Percentiles rank a stretch among this genome's conserved stretches.
Evolutionary conservation across 164 flowering plant species (phyloP).

Genomic region (Hamamelis virginiana): DNA sequence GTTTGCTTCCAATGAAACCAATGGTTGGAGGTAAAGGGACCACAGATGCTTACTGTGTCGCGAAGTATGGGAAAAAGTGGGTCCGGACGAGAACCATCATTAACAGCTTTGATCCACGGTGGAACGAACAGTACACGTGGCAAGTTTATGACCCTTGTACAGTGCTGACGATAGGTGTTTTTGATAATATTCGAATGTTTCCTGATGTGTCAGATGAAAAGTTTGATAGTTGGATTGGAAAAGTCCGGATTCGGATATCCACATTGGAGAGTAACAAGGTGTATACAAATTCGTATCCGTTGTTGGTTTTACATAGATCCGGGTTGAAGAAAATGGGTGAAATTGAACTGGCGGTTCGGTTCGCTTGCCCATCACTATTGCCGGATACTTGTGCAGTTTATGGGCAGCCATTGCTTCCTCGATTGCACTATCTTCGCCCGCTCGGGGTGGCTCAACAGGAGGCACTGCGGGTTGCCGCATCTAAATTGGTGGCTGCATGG

Average conservation of each 20-base stretch:
- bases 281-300: conserved; percentile 78
- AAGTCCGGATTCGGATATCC: conserved; percentile 82
- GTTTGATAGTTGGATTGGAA: conserved; percentile 75
- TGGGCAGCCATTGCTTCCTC: conserved; percentile 82
- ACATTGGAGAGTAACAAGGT: conserved; percentile 86
- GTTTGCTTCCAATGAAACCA: conserved; percentile 82
- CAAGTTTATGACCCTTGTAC: conserved; percentile 96
- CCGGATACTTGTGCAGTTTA: conserved; percentile 76
- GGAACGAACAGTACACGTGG: conserved; percentile 99
- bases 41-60: conserved; percentile 95
- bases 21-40: conserved; percentile 72
- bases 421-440: conserved; percentile 90
- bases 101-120: conserved; percentile 88
- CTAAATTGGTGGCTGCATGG: conserved; percentile 78
- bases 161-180: conserved; percentile 84
- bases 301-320: conserved; percentile 49
- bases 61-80: conserved; percentile 98
- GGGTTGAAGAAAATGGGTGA: conserved; percentile 98
- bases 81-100: conserved; percentile 80
- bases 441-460: conserved; percentile 93
- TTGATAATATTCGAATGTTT: conserved; percentile 93
- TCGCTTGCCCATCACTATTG: conserved; percentile 64
- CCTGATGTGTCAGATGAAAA: conserved; percentile 51
- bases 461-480: conserved; percentile 74
- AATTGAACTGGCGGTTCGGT: conserved; percentile 84